A percentile compares a stretch with the other conserved stretches of the same genome.
These are phyloP conservation scores for Oryza rufipogon DNA, from an alignment of 176 grass and related monocot species.

Conservation along the genomic window DNA sequence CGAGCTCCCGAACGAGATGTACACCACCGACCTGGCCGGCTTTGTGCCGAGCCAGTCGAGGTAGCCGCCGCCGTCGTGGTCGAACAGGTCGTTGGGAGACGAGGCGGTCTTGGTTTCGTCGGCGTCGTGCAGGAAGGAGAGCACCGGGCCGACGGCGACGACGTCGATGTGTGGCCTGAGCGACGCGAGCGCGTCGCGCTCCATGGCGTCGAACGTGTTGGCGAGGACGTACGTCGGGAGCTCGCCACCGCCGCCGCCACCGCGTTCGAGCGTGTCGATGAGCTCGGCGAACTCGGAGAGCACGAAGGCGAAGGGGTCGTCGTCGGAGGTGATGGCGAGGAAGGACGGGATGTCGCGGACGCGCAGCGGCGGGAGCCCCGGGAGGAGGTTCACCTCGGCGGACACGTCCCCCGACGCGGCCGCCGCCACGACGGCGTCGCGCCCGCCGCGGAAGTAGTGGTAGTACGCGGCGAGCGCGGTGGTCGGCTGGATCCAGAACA, in stretches of 20 bases:
- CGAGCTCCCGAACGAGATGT: conserved; percentile 87
- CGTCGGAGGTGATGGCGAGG: conserved; percentile 45
- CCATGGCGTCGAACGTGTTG: conserved; percentile 80
- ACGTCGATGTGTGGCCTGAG: conserved; percentile 44
- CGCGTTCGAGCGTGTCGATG: conserved; percentile 37
- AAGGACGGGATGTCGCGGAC: conserved; percentile 68
- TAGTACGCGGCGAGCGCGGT: conserved; percentile 61
- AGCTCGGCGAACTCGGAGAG: conserved; percentile 44
- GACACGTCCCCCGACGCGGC: conserved; percentile 24
- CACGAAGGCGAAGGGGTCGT: conserved; percentile 43
- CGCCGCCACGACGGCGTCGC: conserved; percentile 27
- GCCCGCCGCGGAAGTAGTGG: conserved; percentile 57
- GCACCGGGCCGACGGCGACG: conserved; percentile 61
- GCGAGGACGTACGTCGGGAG: conserved; percentile 41
- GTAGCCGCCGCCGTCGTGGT: conserved; percentile 36
- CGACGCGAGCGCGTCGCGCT: conserved; percentile 44
- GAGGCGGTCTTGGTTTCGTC: neutral
- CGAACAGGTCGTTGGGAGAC: conserved; percentile 56
- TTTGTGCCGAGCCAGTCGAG: conserved; percentile 60
- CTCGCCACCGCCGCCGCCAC: neutral
- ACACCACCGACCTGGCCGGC: conserved; percentile 61
- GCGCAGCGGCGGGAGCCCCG: conserved; percentile 50
- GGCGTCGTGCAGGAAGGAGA: conserved; percentile 43
- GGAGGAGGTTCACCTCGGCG: conserved; percentile 33
- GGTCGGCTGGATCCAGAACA: conserved; percentile 78